phyloP scores from a whole-genome alignment of 306 rosid genomes.

The Lathyrus oleraceus region DNA sequence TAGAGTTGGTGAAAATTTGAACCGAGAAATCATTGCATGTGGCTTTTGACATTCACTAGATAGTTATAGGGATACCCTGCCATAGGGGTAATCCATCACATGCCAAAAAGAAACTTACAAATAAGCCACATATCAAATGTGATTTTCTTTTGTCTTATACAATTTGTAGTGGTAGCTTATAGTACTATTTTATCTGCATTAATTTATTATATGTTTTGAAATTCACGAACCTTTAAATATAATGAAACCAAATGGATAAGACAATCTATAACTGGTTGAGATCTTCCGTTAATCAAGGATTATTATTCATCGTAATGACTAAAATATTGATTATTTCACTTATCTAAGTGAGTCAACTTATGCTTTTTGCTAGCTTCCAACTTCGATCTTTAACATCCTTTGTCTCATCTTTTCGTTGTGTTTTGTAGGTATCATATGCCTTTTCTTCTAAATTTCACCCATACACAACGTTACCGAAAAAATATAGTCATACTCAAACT shows the following conservation, averaged over 20 bases:
- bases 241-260: conserved; percentile 30
- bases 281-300: conserved; percentile 42
- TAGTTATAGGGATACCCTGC: not conserved
- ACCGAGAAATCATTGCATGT: not conserved
- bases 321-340: not conserved
- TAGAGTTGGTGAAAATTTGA: no score
- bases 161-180: conserved; percentile 10
- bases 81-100: not conserved
- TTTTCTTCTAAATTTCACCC: not conserved
- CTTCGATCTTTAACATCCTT: not conserved
- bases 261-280: conserved; percentile 29
- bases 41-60: not conserved
- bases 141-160: conserved; percentile 13
- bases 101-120: not conserved
- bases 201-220: conserved; percentile 15
- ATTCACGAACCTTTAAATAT: not conserved
- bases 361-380: conserved; percentile 7
- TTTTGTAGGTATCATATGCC: conserved; percentile 28
- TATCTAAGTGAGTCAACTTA: conserved; percentile 22
- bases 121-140: conserved; percentile 27
- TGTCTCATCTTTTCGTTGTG: conserved; percentile 29
- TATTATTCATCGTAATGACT: not conserved
- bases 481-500: no score
- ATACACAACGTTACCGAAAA: not conserved
- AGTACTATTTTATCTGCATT: conserved; percentile 14